Evolutionary conservation across 1,139 yeast genomes (phyloP).

Genomic region (Geotrichum siamense): DNA sequence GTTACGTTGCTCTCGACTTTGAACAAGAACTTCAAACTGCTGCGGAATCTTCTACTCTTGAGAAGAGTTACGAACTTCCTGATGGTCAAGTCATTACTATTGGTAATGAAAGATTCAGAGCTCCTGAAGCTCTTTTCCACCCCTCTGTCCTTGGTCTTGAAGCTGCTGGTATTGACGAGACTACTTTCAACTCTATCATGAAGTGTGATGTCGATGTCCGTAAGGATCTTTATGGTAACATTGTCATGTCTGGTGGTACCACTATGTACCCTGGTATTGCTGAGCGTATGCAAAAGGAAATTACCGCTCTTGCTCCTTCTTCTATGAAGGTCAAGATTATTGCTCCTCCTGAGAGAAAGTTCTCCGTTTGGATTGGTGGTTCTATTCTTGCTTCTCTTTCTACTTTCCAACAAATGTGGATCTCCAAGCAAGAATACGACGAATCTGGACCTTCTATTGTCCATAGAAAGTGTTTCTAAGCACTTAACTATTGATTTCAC

Average conservation of each 20-base stretch:
- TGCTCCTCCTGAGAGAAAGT: conserved; percentile 99
- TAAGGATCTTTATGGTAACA: conserved; percentile 98
- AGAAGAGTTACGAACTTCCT: conserved; percentile 98
- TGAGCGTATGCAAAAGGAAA: conserved; percentile 99
- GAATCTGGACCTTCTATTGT: conserved; percentile 99
- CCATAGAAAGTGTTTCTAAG: conserved; percentile 99
- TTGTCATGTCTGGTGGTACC: conserved; percentile 99
- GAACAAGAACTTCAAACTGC: conserved; percentile 99
- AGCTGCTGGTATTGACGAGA: conserved; percentile 99
- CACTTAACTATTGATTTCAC: too few species aligned
- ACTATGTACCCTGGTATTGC: conserved; percentile 99
- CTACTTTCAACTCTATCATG: conserved; percentile 98
- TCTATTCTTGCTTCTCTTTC: conserved; percentile 97
- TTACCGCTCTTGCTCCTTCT: conserved; percentile 98
- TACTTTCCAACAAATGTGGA: conserved; percentile 99
- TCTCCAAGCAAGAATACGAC: conserved; percentile 99
- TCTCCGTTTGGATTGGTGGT: conserved; percentile 99
- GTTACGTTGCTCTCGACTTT: conserved; percentile 94
- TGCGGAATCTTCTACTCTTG: conserved; percentile 95
- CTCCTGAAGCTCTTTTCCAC: conserved; percentile 99
- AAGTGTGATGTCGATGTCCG: conserved; percentile 99
- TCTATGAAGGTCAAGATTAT: conserved; percentile 99
- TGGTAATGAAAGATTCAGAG: conserved; percentile 99
- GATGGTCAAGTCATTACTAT: conserved; percentile 99
- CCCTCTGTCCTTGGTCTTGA: conserved; percentile 96